A percentile compares a stretch with the other conserved stretches of the same genome.
Conservation (phyloP, 345 rosid species). For the Rhodamnia argentea region DNA sequence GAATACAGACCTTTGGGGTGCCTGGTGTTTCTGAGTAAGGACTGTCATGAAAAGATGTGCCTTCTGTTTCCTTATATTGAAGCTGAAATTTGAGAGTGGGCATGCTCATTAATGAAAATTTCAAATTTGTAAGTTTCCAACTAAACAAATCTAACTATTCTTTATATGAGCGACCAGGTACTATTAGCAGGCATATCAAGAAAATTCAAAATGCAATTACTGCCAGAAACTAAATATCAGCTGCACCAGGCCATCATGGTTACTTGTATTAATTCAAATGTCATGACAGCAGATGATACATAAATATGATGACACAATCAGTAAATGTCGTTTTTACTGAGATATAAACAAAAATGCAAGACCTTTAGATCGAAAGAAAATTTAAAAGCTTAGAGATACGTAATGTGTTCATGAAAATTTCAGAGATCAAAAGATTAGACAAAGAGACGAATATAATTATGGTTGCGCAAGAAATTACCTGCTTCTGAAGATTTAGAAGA, state of each 20-base stretch:
- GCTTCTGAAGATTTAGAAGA: constrained; percentile 84
- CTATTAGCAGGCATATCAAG: background rate
- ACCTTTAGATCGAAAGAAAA: background rate
- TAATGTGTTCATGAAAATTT: background rate
- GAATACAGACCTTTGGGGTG: constrained; percentile 59
- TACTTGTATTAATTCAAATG: background rate
- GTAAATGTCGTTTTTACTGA: background rate
- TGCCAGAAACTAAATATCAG: background rate
- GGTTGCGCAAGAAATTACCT: constrained; percentile 27
- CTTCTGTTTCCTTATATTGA: constrained; percentile 95
- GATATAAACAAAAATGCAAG: background rate
- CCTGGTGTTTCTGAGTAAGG: constrained; percentile 65
- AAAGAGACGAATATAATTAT: background rate
- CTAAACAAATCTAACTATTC: background rate
- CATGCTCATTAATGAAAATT: background rate
- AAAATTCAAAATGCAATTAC: background rate
- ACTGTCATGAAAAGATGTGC: constrained; percentile 72
- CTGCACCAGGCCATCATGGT: background rate
- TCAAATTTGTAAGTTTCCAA: background rate
- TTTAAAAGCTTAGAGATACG: background rate
- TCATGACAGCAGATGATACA: background rate
- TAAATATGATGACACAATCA: background rate
- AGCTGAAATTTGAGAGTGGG: constrained; percentile 25
- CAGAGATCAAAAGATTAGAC: background rate
- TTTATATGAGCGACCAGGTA: background rate